phyloP scores from a whole-genome alignment of 257 asterid genomes.

The Solanum lycopersicoides region DNA sequence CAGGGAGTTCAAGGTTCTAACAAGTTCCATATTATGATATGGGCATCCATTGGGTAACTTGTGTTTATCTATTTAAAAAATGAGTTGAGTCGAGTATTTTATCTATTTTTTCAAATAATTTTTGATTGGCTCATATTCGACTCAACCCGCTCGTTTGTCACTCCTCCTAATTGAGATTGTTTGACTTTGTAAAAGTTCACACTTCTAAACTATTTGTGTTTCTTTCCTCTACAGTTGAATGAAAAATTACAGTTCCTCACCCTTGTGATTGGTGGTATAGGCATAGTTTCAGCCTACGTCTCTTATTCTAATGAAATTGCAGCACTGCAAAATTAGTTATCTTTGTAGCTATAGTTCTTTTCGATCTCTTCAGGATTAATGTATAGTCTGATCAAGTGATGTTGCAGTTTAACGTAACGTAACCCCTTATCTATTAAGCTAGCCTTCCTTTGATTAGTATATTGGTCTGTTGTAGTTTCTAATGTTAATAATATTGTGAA shows the following conservation, averaged over 20 bases:
- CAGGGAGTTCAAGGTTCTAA: no score
- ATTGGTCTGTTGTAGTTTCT: background rate
- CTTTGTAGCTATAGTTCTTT: background rate
- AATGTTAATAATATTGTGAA: background rate
- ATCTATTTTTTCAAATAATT: no score
- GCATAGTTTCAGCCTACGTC: conserved; percentile 62
- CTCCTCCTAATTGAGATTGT: background rate
- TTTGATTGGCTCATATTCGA: no score
- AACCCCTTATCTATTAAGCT: background rate
- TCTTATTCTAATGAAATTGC: conserved; percentile 80
- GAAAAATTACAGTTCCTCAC: conserved; percentile 63
- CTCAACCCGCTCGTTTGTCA: no score
- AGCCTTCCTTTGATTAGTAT: background rate
- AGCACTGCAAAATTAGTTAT: conserved; percentile 36
- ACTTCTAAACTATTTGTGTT: background rate
- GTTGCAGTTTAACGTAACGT: background rate
- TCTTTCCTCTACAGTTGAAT: conserved; percentile 48
- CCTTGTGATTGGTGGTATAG: conserved; percentile 68
- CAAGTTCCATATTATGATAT: no score
- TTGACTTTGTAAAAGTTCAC: background rate
- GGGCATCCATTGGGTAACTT: no score
- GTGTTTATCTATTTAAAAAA: no score
- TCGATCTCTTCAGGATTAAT: background rate
- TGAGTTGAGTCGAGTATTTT: no score
- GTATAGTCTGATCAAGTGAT: background rate